These are phyloP conservation scores for Botrytis tulipae DNA, from an alignment of 2,329 filamentous ascomycete species.

Conservation along the genomic window DNA sequence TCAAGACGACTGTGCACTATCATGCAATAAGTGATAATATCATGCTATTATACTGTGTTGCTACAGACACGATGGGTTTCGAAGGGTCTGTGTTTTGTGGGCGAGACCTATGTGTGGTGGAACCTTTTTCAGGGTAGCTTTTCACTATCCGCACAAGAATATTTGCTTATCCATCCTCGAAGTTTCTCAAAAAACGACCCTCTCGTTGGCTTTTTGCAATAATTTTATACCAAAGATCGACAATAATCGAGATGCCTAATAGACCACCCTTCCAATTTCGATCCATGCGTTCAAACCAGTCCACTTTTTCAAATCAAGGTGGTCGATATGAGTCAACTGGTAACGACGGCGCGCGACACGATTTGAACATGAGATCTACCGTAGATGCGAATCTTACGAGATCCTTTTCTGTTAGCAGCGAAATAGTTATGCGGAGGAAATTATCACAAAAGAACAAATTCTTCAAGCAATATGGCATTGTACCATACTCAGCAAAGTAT, in stretches of 20 bases:
- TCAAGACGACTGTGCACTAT: constrained; percentile 5
- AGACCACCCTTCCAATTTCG: constrained; percentile 1
- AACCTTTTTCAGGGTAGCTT: not conserved
- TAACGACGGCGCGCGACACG: not conserved
- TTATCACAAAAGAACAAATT: not conserved
- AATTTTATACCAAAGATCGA: not conserved
- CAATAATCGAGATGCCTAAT: not conserved
- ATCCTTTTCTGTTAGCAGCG: not conserved
- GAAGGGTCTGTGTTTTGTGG: not conserved
- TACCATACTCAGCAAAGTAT: constrained; percentile 1
- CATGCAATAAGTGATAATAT: constrained; percentile 16
- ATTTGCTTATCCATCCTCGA: not conserved
- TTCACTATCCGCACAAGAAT: not conserved
- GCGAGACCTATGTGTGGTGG: not conserved
- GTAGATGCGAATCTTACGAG: not conserved
- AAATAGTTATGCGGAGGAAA: not conserved
- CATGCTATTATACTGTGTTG: not conserved
- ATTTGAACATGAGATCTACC: not conserved
- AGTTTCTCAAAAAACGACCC: not conserved
- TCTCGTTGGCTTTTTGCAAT: not conserved
- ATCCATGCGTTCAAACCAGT: not conserved
- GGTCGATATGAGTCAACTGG: not conserved
- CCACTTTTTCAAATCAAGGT: not conserved
- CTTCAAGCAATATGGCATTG: not conserved
- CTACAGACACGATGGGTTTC: not conserved